Evolutionary conservation across 306 rosid species (phyloP).

Genomic region (cucumber (Cucumis sativus)): Cucumber_9930_V3 NC_026656.2:20599001-20599500

Average conservation of each 20-base stretch:
- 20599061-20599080: background rate
- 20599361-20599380: conserved; percentile 57
- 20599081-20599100: background rate
- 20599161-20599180: background rate
- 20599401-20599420: conserved; percentile 56
- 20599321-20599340: background rate
- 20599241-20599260: background rate
- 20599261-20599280: background rate
- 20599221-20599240: background rate
- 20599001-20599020: conserved; percentile 56
- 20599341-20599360: conserved; percentile 68
- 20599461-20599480: conserved; percentile 40
- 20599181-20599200: background rate
- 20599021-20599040: conserved; percentile 67
- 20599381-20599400: conserved; percentile 85
- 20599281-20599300: background rate
- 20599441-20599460: conserved; percentile 67
- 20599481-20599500: conserved; percentile 23
- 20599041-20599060: conserved; percentile 68
- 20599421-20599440: conserved; percentile 72
- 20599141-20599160: background rate
- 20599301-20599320: background rate
- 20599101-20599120: background rate
- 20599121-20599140: background rate
- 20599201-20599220: background rate